Percentiles rank a stretch among this genome's conserved stretches.
Evolutionary conservation across 2,329 filamentous ascomycete species (phyloP).

Genomic region (Hypomyces perniciosus): DNA sequence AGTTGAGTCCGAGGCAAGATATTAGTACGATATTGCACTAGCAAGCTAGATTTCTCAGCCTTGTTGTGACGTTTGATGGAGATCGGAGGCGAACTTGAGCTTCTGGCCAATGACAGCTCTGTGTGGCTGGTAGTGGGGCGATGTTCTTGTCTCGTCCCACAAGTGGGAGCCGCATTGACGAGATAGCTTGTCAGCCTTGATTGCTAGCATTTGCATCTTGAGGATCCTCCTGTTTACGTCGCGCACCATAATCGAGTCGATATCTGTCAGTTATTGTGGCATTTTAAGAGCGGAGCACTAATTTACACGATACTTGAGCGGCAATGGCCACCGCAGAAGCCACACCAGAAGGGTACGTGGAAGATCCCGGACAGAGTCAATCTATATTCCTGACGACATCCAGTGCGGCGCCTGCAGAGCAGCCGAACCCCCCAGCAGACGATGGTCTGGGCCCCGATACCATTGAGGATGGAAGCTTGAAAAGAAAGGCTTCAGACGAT

Average conservation of each 20-base stretch:
- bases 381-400: no score
- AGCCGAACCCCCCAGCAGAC: background rate
- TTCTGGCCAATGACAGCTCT: constrained; percentile 1
- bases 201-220: constrained; percentile 6
- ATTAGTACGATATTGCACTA: constrained; percentile 5
- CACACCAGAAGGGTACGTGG: background rate
- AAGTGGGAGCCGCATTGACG: no score
- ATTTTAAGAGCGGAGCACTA: no score
- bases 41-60: constrained; percentile 38
- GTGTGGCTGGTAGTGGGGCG: constrained; percentile 9
- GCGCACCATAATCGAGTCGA: background rate
- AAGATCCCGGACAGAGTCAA: no score
- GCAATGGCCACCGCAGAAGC: no score
- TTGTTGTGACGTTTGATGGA: constrained; percentile 27
- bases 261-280: background rate
- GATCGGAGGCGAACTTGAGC: background rate
- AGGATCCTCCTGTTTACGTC: no score
- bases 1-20: background rate
- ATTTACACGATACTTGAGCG: no score
- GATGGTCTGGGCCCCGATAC: background rate
- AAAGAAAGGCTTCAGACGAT: constrained; percentile 25
- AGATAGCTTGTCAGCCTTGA: constrained; percentile 22
- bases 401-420: constrained; percentile 4
- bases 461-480: constrained; percentile 16
- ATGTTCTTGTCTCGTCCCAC: background rate